phyloP scores from a whole-genome alignment of 2,329 filamentous ascomycete genomes.

The Tricladium varicosporioides region DNA sequence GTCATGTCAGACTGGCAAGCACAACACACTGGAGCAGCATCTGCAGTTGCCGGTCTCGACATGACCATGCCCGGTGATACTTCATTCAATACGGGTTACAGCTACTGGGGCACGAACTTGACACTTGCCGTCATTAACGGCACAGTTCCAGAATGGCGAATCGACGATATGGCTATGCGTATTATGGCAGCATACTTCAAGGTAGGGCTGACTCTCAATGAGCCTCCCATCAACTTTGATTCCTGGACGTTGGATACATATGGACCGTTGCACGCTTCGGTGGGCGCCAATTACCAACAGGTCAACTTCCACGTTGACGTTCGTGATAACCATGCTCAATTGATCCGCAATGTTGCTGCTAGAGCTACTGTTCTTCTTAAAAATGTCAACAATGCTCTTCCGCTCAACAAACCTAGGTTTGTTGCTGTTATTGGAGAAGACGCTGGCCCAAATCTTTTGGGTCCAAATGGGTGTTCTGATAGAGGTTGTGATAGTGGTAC shows the following conservation, averaged over 20 bases:
- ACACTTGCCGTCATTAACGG: constrained; percentile 87
- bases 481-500: constrained; percentile 58
- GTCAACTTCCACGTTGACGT: constrained; percentile 85
- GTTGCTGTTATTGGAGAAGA: constrained; percentile 80
- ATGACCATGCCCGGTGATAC: constrained; percentile 91
- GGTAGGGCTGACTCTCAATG: constrained; percentile 52
- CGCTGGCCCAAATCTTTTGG: constrained; percentile 67
- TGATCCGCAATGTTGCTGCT: constrained; percentile 75
- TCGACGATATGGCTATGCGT: constrained; percentile 90
- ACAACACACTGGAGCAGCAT: constrained; percentile 66
- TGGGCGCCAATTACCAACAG: constrained; percentile 58
- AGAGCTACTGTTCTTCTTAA: constrained; percentile 88
- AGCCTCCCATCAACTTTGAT: constrained; percentile 70
- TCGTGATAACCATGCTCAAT: constrained; percentile 65
- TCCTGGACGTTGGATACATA: constrained; percentile 81
- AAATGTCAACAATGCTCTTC: constrained; percentile 69
- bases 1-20: constrained; percentile 80
- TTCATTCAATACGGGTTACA: constrained; percentile 64
- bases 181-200: constrained; percentile 73
- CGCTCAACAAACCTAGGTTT: constrained; percentile 75
- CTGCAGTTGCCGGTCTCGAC: constrained; percentile 71
- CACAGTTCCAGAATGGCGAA: constrained; percentile 78
- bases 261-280: constrained; percentile 64
- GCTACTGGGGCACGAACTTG: constrained; percentile 76
- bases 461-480: constrained; percentile 75